phyloP scores from a whole-genome alignment of 805 yeast genomes.

The Yueomyces sp. region DNA sequence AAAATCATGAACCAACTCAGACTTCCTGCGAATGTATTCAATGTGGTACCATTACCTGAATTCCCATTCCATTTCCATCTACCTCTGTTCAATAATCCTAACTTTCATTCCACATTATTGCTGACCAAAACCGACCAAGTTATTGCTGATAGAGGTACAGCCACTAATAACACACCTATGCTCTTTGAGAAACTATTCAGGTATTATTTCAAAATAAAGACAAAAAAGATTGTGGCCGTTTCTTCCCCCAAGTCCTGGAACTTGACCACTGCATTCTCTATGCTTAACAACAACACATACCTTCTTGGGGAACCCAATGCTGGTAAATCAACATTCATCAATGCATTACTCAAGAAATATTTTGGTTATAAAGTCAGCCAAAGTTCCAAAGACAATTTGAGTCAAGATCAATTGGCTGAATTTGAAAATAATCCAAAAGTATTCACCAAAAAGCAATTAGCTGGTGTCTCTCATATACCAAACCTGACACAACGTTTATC shows the following conservation, averaged over 20 bases:
- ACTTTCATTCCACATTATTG: slow-evolving; percentile 8
- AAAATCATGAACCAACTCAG: slow-evolving; percentile 9
- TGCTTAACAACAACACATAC: slow-evolving; percentile 26
- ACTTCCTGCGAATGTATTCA: slow-evolving; percentile 34
- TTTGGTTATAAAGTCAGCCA: slow-evolving; percentile 8
- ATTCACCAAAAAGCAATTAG: slow-evolving; percentile 9
- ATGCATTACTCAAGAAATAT: slow-evolving; percentile 28
- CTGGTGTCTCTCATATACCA: slow-evolving; percentile 39
- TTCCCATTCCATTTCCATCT: slow-evolving; percentile 50
- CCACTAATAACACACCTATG: slow-evolving; percentile 11
- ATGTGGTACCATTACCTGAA: slow-evolving; percentile 54
- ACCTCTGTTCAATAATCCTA: slow-evolving; percentile 6
- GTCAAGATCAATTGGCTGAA: background rate
- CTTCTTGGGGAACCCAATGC: slow-evolving; percentile 55
- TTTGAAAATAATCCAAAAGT: background rate
- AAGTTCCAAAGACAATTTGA: background rate
- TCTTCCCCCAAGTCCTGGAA: slow-evolving; percentile 21
- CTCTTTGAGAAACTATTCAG: slow-evolving; percentile 25
- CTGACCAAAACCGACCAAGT: slow-evolving; percentile 24
- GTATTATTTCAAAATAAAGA: slow-evolving; percentile 17
- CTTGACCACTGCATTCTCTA: slow-evolving; percentile 9
- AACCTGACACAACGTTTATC: slow-evolving; percentile 53
- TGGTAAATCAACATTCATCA: slow-evolving; percentile 55
- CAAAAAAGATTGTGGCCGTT: slow-evolving; percentile 15
- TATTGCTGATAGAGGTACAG: slow-evolving; percentile 8